Conservation (phyloP, 2,329 filamentous ascomycete genomes). For the Myriosclerotinia scirpicola region DNA sequence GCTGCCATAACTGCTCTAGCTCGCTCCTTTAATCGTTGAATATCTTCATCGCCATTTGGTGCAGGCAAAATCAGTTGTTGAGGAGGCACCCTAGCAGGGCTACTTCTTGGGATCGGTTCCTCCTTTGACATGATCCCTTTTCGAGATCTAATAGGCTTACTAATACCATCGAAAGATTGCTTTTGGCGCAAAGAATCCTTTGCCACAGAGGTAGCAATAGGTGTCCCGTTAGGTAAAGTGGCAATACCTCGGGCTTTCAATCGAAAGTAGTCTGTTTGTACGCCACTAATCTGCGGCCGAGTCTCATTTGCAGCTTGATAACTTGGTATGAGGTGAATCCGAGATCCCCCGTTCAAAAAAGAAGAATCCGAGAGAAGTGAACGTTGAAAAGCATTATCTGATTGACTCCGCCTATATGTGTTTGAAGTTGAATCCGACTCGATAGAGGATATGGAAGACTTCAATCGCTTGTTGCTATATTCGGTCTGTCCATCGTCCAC, state of each 20-base stretch:
- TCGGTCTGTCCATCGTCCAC: conserved; percentile 24
- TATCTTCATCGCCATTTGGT: conserved; percentile 28
- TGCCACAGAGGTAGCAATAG: conserved; percentile 38
- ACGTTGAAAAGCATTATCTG: conserved; percentile 34
- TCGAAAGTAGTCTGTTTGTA: conserved; percentile 42
- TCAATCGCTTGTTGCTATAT: conserved; percentile 29
- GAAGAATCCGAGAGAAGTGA: conserved; percentile 39
- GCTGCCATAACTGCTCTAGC: conserved; percentile 33
- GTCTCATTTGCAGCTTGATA: conserved; percentile 32
- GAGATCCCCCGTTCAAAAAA: conserved; percentile 38
- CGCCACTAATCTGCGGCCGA: conserved; percentile 37
- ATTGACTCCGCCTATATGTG: conserved; percentile 32
- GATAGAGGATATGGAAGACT: conserved; percentile 27
- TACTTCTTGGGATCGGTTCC: conserved; percentile 30
- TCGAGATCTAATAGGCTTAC: conserved; percentile 30
- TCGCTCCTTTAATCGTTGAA: conserved; percentile 33
- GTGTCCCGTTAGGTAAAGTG: conserved; percentile 38
- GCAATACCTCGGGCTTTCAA: conserved; percentile 41
- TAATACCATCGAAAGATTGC: conserved; percentile 34
- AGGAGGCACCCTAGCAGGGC: conserved; percentile 28
- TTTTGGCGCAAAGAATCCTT: conserved; percentile 33
- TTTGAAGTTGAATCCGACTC: conserved; percentile 28
- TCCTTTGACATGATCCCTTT: conserved; percentile 16
- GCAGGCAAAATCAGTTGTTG: conserved; percentile 16
- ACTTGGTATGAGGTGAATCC: conserved; percentile 37